phyloP scores from a whole-genome alignment of 441 rosid genomes.

The Eruca vesicaria region DNA sequence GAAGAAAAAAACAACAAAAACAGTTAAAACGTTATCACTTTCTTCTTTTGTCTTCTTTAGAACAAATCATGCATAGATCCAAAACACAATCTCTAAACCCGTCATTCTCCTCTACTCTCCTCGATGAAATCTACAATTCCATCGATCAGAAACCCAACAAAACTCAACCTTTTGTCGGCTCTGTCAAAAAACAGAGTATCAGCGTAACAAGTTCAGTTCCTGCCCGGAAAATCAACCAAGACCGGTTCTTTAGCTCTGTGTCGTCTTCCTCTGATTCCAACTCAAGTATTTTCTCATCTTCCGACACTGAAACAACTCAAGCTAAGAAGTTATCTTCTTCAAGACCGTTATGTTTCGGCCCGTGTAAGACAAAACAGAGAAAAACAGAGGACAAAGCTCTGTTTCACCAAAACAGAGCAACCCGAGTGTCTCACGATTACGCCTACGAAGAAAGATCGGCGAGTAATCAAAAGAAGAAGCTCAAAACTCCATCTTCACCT shows the following conservation, averaged over 20 bases:
- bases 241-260: constrained; percentile 50
- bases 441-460: constrained; percentile 47
- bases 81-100: constrained; percentile 40
- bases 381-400: constrained; percentile 46
- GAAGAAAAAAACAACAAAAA: not conserved
- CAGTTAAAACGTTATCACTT: constrained; percentile 9
- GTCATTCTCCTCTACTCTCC: constrained; percentile 85
- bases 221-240: constrained; percentile 27
- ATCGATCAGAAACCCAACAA: constrained; percentile 47
- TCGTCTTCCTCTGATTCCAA: constrained; percentile 74
- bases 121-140: constrained; percentile 88
- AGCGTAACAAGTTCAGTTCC: constrained; percentile 14
- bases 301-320: constrained; percentile 60
- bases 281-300: constrained; percentile 68
- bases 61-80: constrained; percentile 32
- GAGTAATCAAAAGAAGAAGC: constrained; percentile 61
- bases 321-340: constrained; percentile 38
- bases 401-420: constrained; percentile 51
- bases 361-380: constrained; percentile 53
- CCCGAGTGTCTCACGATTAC: constrained; percentile 30
- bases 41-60: constrained; percentile 27
- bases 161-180: constrained; percentile 41
- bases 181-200: constrained; percentile 47
- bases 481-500: constrained; percentile 86
- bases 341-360: constrained; percentile 43